Evolutionary conservation across 1,284 basidiomycete genomes (phyloP).

Genomic region (Salmacisia buchloeana): DNA sequence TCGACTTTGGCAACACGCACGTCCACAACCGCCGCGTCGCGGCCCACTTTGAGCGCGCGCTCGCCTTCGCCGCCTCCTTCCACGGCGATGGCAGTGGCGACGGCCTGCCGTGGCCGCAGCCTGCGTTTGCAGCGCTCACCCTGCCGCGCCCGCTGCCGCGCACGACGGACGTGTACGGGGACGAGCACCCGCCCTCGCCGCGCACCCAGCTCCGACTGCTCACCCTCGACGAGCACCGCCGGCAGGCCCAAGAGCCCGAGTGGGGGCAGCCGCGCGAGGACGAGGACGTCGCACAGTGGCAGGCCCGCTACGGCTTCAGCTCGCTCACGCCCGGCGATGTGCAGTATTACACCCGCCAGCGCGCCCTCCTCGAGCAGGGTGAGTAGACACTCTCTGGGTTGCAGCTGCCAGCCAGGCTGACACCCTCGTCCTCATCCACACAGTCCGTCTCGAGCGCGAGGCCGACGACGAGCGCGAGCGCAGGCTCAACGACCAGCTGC

Average conservation of each 20-base stretch:
- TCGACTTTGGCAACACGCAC: conserved; percentile 4
- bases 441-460: not conserved
- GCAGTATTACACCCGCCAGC: too few relatives aligned
- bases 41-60: not conserved
- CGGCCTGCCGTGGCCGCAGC: not conserved
- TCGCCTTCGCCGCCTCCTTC: not conserved
- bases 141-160: not conserved
- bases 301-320: conserved; percentile 10
- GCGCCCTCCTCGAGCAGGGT: not conserved
- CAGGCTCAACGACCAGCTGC: not conserved
- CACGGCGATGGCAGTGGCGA: not conserved
- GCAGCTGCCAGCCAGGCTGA: too few relatives aligned
- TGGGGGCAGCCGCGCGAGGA: conserved; percentile 5
- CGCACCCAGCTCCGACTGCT: not conserved
- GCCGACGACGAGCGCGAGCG: not conserved
- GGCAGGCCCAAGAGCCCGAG: not conserved
- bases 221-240: not conserved
- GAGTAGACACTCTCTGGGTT: not conserved
- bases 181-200: conserved; percentile 4
- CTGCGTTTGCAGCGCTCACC: not conserved
- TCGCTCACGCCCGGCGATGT: conserved; percentile 13
- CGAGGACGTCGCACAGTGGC: conserved; percentile 16
- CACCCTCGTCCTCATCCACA: too few relatives aligned
- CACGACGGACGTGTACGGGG: not conserved
- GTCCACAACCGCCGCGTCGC: conserved; percentile 5